These are phyloP conservation scores for Vigna nakashimae DNA, from an alignment of 306 rosid genomes.

Conservation along the genomic window DNA sequence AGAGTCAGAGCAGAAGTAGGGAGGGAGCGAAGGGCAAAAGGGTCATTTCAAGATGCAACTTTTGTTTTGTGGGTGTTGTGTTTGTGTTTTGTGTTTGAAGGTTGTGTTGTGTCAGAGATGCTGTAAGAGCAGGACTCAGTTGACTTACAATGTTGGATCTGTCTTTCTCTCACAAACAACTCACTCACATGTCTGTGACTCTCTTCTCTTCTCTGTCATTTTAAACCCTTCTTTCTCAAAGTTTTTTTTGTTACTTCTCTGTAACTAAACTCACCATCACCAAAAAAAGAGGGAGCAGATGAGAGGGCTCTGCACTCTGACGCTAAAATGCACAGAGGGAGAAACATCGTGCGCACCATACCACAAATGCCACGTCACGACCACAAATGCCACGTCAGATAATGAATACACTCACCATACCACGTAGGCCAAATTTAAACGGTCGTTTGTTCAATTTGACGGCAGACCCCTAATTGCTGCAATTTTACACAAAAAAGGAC, in stretches of 20 bases:
- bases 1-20: slow-evolving; percentile 24
- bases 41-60: slow-evolving; percentile 47
- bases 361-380: too few relatives aligned
- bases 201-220: slow-evolving; percentile 45
- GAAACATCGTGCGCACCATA: too few relatives aligned
- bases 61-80: neutral
- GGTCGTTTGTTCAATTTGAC: too few relatives aligned
- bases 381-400: too few relatives aligned
- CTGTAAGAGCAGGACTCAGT: slow-evolving; percentile 50
- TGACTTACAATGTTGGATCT: slow-evolving; percentile 61
- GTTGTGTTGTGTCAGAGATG: slow-evolving; percentile 43
- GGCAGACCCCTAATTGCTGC: too few relatives aligned
- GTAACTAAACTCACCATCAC: neutral
- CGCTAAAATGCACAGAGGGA: too few relatives aligned
- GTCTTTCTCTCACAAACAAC: neutral
- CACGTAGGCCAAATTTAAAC: too few relatives aligned
- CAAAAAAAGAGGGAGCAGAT: too few relatives aligned
- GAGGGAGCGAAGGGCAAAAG: slow-evolving; percentile 53
- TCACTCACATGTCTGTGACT: slow-evolving; percentile 35
- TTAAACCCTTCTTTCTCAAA: slow-evolving; percentile 45
- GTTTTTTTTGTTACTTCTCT: slow-evolving; percentile 27
- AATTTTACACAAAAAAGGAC: too few relatives aligned
- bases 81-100: slow-evolving; percentile 6
- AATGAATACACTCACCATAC: too few relatives aligned
- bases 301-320: too few relatives aligned